Evolutionary conservation across 306 rosid genomes (phyloP), one percentile per base, ranked within the genome.

Genomic region (Datisca glomerata): DNA sequence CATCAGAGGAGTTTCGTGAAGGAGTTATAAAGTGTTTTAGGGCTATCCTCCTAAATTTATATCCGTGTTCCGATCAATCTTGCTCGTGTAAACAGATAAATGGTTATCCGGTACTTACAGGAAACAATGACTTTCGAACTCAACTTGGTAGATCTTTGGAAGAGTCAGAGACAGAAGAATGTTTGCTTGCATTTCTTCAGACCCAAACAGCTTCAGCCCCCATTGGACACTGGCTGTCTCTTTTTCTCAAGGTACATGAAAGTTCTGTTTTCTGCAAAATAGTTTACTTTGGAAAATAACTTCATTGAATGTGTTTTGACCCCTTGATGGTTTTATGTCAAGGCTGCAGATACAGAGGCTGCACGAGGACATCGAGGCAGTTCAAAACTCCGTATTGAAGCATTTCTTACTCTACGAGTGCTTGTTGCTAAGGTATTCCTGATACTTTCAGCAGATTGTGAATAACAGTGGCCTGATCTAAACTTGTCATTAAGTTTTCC

Each of bases 1-100:
- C 97, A 32, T 89, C 97, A 31, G 97, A 89, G 69, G 97, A 89
- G 78, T 80, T 89, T 35, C 95, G 95, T 40, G 97, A 68, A 77
- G 95, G 97, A 70, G 65, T 80, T 65, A 36, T 89, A 15, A 68
- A 72, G 69, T 89, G 95, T 67, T 71, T 74, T 51, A 77, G 53
- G 81, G 81, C 71, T 20, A 53, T 89, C 35, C 74, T 89, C 60
- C 50, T 59, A 58, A 70, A 56, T 66, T 70, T 89, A 65, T 4
- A 48, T 55, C 67, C 91, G 22, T 83, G 95, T 70, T 73, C 72
- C 5, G 65, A 67, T 25, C 54, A 24, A 51, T 64, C 70, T 21
- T 89, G 97, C 53, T 36, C 75, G 15, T 89, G 97, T 61, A 55
- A 63, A 68, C 62, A 70, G 47, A 56, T 62, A 29, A 24, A 50